A percentile compares a stretch with the other conserved stretches of the same genome.
These are phyloP conservation scores for Viola pubescens DNA, from an alignment of 441 rosid species.

Conservation along the genomic window DNA sequence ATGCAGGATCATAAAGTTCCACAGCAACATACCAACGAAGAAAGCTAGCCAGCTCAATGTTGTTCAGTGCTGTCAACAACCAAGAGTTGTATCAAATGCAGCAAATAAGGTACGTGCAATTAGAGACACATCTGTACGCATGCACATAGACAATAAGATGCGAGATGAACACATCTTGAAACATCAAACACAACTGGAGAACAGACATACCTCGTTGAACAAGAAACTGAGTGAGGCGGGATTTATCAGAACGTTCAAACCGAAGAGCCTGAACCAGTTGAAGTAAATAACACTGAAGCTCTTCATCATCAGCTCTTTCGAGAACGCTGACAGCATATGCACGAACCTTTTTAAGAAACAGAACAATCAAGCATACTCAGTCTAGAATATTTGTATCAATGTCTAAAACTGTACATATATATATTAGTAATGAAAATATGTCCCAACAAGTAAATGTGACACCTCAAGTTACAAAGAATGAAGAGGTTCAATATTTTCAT, in stretches of 20 bases:
- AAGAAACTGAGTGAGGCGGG: slow-evolving; percentile 89
- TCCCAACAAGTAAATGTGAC: too few species aligned
- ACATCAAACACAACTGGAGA: slow-evolving; percentile 2
- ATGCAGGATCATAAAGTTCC: slow-evolving; percentile 80
- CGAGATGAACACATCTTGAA: not conserved
- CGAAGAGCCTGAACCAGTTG: slow-evolving; percentile 98
- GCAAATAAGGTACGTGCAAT: slow-evolving; percentile 15
- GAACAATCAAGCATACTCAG: slow-evolving; percentile 14
- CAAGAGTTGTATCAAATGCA: slow-evolving; percentile 24
- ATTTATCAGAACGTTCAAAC: slow-evolving; percentile 93
- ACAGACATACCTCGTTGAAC: slow-evolving; percentile 76
- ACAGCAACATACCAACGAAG: slow-evolving; percentile 96
- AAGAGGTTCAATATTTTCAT: too few species aligned
- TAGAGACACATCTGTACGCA: not conserved
- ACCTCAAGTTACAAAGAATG: too few species aligned
- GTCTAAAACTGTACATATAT: not conserved
- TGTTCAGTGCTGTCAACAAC: slow-evolving; percentile 56
- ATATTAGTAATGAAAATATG: not conserved
- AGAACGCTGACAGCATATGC: slow-evolving; percentile 98
- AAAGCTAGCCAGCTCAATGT: slow-evolving; percentile 91
- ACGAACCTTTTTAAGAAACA: slow-evolving; percentile 62
- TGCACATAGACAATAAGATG: not conserved
- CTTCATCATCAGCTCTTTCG: slow-evolving; percentile 98
- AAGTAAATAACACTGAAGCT: slow-evolving; percentile 95
- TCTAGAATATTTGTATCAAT: not conserved